Conservation (phyloP, 768 basidiomycete species). For the Boletus rufocinnamomeus region DNA sequence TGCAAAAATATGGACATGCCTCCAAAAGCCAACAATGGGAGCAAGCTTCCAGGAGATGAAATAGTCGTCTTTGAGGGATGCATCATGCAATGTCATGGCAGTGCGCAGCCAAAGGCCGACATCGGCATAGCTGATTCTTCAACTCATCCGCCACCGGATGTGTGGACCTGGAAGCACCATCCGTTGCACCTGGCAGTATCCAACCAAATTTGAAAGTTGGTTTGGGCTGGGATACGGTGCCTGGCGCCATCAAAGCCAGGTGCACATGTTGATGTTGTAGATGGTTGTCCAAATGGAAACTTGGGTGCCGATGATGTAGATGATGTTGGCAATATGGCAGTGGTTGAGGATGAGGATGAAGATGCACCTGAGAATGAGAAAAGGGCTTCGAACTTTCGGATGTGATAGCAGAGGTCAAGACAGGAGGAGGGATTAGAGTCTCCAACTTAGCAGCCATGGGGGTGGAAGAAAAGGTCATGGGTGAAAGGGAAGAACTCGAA, state of each 20-base stretch:
- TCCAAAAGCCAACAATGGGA: too few species aligned
- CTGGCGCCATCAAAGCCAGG: slow-evolving; percentile 3
- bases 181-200: slow-evolving; percentile 25
- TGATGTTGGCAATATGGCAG: slow-evolving; percentile 5
- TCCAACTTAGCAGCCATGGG: slow-evolving; percentile 12
- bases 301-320: slow-evolving; percentile 20
- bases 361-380: slow-evolving; percentile 27
- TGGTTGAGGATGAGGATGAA: slow-evolving; percentile 6
- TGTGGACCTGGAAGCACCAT: slow-evolving; percentile 20
- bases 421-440: neutral
- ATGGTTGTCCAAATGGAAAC: slow-evolving; percentile 30
- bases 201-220: slow-evolving; percentile 23
- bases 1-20: too few species aligned
- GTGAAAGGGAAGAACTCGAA: slow-evolving; percentile 4
- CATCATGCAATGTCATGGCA: too few species aligned
- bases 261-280: slow-evolving; percentile 5
- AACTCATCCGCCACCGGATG: slow-evolving; percentile 21
- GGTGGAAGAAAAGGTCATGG: slow-evolving; percentile 11
- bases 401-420: neutral
- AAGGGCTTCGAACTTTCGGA: slow-evolving; percentile 15
- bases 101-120: slow-evolving; percentile 13
- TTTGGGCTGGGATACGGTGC: slow-evolving; percentile 25
- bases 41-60: too few species aligned
- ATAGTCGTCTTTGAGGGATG: too few species aligned
- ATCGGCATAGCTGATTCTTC: slow-evolving; percentile 31